These are phyloP conservation scores for Drechslerella stenobrocha DNA, from an alignment of 2,329 filamentous ascomycete species.

Conservation along the genomic window DNA sequence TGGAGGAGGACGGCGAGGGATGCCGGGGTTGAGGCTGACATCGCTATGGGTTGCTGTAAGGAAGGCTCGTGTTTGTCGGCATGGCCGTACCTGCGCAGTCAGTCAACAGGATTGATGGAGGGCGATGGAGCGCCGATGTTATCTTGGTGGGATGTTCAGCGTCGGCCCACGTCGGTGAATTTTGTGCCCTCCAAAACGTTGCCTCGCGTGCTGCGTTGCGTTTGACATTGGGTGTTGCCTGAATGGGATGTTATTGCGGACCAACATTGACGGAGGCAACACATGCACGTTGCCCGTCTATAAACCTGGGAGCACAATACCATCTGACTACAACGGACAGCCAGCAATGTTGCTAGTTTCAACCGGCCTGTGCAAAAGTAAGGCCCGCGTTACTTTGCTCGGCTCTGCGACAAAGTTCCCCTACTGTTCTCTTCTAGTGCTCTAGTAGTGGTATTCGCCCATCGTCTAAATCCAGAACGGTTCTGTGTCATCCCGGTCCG, in stretches of 20 bases:
- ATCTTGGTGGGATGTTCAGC: background rate
- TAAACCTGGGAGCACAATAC: too few relatives aligned
- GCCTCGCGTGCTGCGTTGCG: background rate
- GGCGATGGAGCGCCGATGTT: background rate
- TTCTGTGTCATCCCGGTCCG: too few relatives aligned
- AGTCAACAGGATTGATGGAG: background rate
- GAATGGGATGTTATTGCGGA: background rate
- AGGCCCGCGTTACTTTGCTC: too few relatives aligned
- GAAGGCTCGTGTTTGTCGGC: background rate
- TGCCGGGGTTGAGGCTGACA: constrained; percentile 49
- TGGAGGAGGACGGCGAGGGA: constrained; percentile 52
- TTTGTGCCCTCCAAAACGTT: constrained; percentile 4
- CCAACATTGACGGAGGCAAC: too few relatives aligned
- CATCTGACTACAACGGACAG: too few relatives aligned
- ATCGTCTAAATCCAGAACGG: too few relatives aligned
- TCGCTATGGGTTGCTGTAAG: constrained; percentile 11
- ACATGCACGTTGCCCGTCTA: too few relatives aligned
- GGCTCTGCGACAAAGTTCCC: too few relatives aligned
- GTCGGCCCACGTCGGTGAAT: background rate
- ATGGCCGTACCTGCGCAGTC: constrained; percentile 7
- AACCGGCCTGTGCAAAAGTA: too few relatives aligned
- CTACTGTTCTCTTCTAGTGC: too few relatives aligned
- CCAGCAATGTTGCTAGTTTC: too few relatives aligned
- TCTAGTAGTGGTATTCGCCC: too few relatives aligned
- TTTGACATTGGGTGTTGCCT: background rate